A percentile compares a stretch with the other conserved stretches of the same genome.
Conservation (phyloP, 2,329 filamentous ascomycete genomes). For the Ceratocystis diversiconidia region DNA sequence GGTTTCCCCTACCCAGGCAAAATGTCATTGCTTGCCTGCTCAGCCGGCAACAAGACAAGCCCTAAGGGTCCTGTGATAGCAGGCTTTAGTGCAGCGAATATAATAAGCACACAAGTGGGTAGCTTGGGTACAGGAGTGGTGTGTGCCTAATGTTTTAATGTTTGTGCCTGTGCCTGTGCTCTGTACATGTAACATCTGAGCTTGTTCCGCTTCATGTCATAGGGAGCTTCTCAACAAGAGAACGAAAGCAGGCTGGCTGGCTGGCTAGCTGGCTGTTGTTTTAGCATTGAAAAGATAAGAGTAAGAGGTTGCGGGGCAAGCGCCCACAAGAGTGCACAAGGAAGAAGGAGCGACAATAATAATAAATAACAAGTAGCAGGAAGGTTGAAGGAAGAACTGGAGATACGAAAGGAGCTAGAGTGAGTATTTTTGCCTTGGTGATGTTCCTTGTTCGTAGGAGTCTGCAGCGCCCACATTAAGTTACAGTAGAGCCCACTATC, state of each 20-base stretch:
- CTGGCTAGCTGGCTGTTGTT: not conserved
- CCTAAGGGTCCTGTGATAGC: not conserved
- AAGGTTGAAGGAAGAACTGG: not conserved
- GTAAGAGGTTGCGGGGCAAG: not conserved
- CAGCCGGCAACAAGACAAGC: not conserved
- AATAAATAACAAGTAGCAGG: not conserved
- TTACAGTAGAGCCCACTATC: not conserved
- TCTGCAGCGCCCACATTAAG: not conserved
- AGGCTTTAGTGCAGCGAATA: not conserved
- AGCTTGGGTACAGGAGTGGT: not conserved
- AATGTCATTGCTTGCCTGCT: not conserved
- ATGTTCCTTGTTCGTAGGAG: not conserved
- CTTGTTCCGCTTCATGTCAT: not conserved
- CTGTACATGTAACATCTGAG: conserved; percentile 7
- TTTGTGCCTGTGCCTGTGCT: conserved; percentile 10
- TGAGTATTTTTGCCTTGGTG: not conserved
- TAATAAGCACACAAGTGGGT: not conserved
- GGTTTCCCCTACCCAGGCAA: not conserved
- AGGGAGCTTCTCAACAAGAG: not conserved
- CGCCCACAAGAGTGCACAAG: too few species aligned
- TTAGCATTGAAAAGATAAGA: not conserved
- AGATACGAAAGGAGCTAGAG: not conserved
- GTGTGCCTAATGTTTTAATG: not conserved
- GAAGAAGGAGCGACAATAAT: not conserved
- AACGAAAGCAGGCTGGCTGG: not conserved